Conservation (phyloP, 1,284 basidiomycete genomes). For the Pterula multifida region DNA sequence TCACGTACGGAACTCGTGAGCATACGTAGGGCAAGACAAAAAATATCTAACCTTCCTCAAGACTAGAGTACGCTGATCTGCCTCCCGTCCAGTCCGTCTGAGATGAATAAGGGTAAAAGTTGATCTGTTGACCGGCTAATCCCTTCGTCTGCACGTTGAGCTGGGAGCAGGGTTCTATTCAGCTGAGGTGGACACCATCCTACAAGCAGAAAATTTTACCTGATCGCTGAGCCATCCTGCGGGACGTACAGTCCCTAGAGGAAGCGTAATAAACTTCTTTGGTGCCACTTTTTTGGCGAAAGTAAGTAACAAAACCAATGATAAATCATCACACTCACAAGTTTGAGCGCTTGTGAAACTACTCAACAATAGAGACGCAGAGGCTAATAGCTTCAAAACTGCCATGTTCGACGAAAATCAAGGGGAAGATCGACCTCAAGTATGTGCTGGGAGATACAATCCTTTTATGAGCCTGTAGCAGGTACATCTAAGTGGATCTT, state of each 20-base stretch:
- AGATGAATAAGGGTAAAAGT: not conserved
- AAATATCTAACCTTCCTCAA: conserved; percentile 36
- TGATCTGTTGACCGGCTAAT: conserved; percentile 24
- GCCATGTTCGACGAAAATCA: not conserved
- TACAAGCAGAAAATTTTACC: conserved; percentile 16
- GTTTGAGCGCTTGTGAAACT: not conserved
- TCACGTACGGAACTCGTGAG: conserved; percentile 1
- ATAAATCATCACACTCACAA: not conserved
- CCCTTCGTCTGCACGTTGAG: conserved; percentile 41
- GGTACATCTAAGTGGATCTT: too few species aligned
- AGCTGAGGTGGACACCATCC: not conserved
- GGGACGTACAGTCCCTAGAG: conserved; percentile 34
- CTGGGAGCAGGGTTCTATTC: conserved; percentile 14
- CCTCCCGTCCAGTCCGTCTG: conserved; percentile 45
- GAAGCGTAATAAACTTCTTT: conserved; percentile 36
- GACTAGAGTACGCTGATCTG: conserved; percentile 33
- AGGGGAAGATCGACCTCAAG: not conserved
- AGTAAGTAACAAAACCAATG: not conserved
- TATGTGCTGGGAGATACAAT: too few species aligned
- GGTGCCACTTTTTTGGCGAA: conserved; percentile 26
- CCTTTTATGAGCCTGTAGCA: too few species aligned
- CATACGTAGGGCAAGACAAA: not conserved
- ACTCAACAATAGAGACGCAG: not conserved
- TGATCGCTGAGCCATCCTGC: conserved; percentile 44
- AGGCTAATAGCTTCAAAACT: not conserved